Percentiles rank a stretch among this genome's conserved stretches.
Evolutionary conservation across 257 asterid species (phyloP).

Genomic region (Nicotiana benthamiana): DNA sequence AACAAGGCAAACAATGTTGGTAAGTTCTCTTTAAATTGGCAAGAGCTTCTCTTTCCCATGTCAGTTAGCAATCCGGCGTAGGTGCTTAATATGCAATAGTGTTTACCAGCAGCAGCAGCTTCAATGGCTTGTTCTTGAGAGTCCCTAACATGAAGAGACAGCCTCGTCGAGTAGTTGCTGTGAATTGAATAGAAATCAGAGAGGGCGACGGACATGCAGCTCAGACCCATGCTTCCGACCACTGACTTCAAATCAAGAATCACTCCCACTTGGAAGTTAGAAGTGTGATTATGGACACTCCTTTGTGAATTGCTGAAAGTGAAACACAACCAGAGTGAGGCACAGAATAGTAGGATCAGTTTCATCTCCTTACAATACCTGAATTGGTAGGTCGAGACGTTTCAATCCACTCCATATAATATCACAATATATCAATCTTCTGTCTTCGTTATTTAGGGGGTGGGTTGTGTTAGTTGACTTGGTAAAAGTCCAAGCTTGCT

Average conservation of each 20-base stretch:
- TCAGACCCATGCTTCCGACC: slow-evolving; percentile 36
- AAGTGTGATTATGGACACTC: slow-evolving; percentile 3
- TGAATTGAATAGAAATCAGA: slow-evolving; percentile 31
- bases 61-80: neutral
- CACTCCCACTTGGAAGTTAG: slow-evolving; percentile 18
- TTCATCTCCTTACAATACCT: slow-evolving; percentile 1
- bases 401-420: neutral
- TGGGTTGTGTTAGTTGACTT: neutral
- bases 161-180: slow-evolving; percentile 20
- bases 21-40: neutral
- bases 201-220: slow-evolving; percentile 29
- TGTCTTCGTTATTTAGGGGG: neutral
- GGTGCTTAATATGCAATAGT: neutral
- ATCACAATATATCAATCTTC: neutral
- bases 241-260: slow-evolving; percentile 21
- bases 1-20: neutral
- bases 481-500: slow-evolving; percentile 1
- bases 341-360: slow-evolving; percentile 2
- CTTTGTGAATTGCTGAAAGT: slow-evolving; percentile 23
- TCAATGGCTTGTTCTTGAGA: slow-evolving; percentile 28
- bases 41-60: neutral
- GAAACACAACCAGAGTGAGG: slow-evolving; percentile 5
- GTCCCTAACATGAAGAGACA: slow-evolving; percentile 30
- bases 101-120: slow-evolving; percentile 45
- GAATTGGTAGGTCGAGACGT: neutral